These are phyloP conservation scores for Neopestalotiopsis sp. DNA, from an alignment of 2,329 filamentous ascomycete species.

Conservation along the genomic window DNA sequence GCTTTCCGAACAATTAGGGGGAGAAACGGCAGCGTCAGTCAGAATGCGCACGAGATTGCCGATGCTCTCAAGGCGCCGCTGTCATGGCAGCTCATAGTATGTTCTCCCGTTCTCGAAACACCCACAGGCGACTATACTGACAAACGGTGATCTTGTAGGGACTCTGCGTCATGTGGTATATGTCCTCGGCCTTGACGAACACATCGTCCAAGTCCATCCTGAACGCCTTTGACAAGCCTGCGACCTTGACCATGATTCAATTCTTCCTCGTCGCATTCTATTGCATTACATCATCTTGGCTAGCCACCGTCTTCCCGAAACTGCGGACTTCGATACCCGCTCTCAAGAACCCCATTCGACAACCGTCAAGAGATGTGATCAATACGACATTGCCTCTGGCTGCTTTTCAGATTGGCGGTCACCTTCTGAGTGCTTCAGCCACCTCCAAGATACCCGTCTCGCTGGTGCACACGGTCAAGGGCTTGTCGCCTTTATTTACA, in stretches of 20 bases:
- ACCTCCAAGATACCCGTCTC: constrained; percentile 96
- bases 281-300: constrained; percentile 80
- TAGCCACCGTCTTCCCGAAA: constrained; percentile 74
- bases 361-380: constrained; percentile 82
- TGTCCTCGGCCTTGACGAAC: constrained; percentile 93
- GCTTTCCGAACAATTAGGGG: constrained; percentile 84
- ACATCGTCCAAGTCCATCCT: constrained; percentile 98
- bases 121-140: constrained; percentile 30
- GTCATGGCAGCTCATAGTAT: constrained; percentile 86
- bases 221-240: constrained; percentile 87
- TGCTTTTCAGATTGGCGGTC: constrained; percentile 89
- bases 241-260: constrained; percentile 90
- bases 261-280: constrained; percentile 91
- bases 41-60: constrained; percentile 92
- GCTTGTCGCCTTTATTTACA: constrained; percentile 92
- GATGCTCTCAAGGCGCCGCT: constrained; percentile 89
- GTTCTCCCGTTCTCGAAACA: constrained; percentile 30
- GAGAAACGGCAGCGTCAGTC: constrained; percentile 83
- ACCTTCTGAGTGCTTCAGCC: constrained; percentile 91
- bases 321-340: constrained; percentile 77
- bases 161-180: constrained; percentile 91
- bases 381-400: constrained; percentile 89
- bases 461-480: constrained; percentile 97
- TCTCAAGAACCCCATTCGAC: constrained; percentile 82
- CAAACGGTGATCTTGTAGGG: constrained; percentile 55